Conservation (phyloP, 2,329 filamentous ascomycete genomes). For the Nannizzia gypsea region DNA sequence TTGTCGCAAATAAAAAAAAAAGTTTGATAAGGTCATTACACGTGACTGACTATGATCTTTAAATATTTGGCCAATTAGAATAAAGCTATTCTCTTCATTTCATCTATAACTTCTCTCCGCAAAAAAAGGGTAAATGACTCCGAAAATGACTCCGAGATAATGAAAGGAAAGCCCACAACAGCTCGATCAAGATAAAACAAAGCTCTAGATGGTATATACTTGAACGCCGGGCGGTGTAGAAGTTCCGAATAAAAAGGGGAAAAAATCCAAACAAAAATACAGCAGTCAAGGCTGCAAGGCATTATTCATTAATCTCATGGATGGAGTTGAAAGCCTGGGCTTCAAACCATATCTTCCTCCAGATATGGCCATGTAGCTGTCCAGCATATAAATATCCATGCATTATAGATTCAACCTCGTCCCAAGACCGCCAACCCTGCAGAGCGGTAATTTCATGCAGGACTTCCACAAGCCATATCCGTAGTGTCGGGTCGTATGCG, state of each 20-base stretch:
- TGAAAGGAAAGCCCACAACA: not conserved
- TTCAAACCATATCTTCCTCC: conserved; percentile 24
- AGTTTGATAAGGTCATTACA: not conserved
- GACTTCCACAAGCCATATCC: conserved; percentile 23
- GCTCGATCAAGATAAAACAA: not conserved
- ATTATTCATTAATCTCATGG: conserved; percentile 5
- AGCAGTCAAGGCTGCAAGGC: not conserved
- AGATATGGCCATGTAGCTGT: conserved; percentile 17
- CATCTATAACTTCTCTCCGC: not conserved
- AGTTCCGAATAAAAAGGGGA: not conserved
- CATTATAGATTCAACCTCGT: conserved; percentile 20
- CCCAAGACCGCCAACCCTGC: conserved; percentile 23
- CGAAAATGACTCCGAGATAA: not conserved
- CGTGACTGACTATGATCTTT: not conserved
- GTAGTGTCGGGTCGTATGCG: conserved; percentile 20
- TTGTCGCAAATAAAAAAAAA: not conserved
- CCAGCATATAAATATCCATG: conserved; percentile 22
- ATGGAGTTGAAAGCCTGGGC: conserved; percentile 14
- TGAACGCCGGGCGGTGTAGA: not conserved
- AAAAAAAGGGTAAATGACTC: no score
- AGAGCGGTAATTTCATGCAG: conserved; percentile 19
- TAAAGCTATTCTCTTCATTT: not conserved
- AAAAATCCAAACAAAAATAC: no score
- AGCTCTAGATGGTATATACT: conserved; percentile 2
- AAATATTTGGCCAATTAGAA: not conserved